Percentiles rank a stretch among this genome's conserved stretches.
Conservation (phyloP, 805 yeast species). For the Myxozyma sirexii region DNA sequence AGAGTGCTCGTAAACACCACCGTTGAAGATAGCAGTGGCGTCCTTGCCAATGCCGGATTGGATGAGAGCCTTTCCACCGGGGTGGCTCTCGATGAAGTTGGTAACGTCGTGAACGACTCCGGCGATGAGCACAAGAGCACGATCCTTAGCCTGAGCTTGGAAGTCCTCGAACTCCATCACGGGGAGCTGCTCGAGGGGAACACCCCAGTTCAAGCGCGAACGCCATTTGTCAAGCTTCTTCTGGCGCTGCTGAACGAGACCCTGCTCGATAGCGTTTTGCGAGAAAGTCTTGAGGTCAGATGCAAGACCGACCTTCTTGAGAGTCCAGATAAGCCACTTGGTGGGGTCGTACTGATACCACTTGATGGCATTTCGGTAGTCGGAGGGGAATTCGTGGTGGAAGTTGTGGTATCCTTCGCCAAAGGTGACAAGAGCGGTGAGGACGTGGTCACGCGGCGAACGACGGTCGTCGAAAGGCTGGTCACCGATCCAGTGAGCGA, state of each 20-base stretch:
- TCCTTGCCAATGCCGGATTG: constrained; percentile 86
- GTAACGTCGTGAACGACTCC: constrained; percentile 94
- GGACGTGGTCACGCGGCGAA: constrained; percentile 69
- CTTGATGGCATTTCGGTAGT: constrained; percentile 73
- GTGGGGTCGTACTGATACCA: constrained; percentile 86
- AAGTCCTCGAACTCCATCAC: constrained; percentile 60
- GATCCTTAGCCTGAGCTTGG: constrained; percentile 52
- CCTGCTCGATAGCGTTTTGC: constrained; percentile 65
- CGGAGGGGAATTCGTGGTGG: constrained; percentile 94
- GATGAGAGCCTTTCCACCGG: constrained; percentile 85
- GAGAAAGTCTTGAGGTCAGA: constrained; percentile 59
- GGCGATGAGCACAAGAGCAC: constrained; percentile 77
- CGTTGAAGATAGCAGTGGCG: constrained; percentile 91
- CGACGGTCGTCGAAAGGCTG: constrained; percentile 75
- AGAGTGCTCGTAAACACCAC: constrained; percentile 91
- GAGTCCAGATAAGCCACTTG: constrained; percentile 65
- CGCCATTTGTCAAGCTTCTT: constrained; percentile 75
- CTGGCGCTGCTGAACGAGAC: constrained; percentile 80
- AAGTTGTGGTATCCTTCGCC: constrained; percentile 94
- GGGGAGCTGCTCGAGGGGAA: constrained; percentile 86
- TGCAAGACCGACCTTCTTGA: constrained; percentile 60
- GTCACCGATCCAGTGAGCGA: constrained; percentile 78
- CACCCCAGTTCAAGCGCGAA: constrained; percentile 87
- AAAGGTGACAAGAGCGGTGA: constrained; percentile 66
- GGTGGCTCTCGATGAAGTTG: constrained; percentile 88